Evolutionary conservation across 768 basidiomycete genomes (phyloP), one percentile per base, ranked within the genome.

Genomic region (Mycena maculata): DNA sequence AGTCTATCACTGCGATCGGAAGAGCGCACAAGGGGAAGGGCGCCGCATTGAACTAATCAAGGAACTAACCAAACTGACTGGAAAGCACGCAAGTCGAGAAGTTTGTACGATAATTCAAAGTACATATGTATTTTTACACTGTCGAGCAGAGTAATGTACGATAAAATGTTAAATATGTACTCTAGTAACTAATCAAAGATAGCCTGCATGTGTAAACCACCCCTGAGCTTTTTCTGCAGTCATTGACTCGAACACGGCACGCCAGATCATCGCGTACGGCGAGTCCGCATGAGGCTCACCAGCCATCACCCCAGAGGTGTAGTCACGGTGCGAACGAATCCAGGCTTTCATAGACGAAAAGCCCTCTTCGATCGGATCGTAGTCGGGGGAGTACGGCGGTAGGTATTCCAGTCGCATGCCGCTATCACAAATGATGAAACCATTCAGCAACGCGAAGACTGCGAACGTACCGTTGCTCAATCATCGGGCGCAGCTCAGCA

Each of bases 311-410:
- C 66, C 47, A 16, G 47, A 48, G 22, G 68, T 65, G 50, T 73
- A 75, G 63, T 74, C 72, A 1, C 71, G 52, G 52, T 76, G 70
- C 20, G 52, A 18, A 30, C 72, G 67, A 33, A 75, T 52, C 70
- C 72, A 73, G 23, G 65, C 48, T 57, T 75, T 75, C 68, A 74
- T 63, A 25, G 63, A 67, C 16, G 68, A 75, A 63, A 79, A 79
- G 12, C 67, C 72, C 56, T 76, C 71, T 56, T 79, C 77, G 27
- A 80, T 80, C 2, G 75, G 79, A 47, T 77, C 76, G 44, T 71
- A 71, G 54, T 80, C 76, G 2, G 77, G 78, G 7, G 76, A 79
- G 63, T 79, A 79, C 2, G 78, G 71, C 16, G 77, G 77, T 16
- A 79, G 71, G 63, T 72, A 80, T 42, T 74, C 45, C 20, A 76